Evolutionary conservation across 192 early-diverging fungal species (phyloP).

Genomic region (Diversispora epigaea): DNA sequence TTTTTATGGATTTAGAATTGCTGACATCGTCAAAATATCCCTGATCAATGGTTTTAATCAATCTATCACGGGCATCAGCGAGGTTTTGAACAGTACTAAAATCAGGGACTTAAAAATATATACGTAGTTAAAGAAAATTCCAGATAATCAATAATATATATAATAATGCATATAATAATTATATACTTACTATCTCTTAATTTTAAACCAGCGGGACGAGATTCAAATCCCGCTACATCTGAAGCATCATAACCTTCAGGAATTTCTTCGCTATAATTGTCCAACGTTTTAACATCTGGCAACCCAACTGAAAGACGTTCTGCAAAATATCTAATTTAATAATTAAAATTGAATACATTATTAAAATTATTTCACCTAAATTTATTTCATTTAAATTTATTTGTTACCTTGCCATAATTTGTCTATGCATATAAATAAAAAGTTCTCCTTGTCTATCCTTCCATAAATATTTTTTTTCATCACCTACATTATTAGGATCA

Average conservation of each 20-base stretch:
- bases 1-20: too few relatives aligned
- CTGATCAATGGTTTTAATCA: too few relatives aligned
- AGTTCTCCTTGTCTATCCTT: constrained; percentile 1
- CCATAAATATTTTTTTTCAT: not conserved
- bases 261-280: constrained; percentile 1
- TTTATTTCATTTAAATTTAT: not conserved
- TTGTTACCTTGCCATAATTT: not conserved
- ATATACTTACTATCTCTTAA: too few relatives aligned
- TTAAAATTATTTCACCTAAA: not conserved
- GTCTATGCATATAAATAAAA: constrained; percentile 2
- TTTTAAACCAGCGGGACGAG: too few relatives aligned
- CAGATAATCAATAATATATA: too few relatives aligned
- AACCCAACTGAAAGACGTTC: not conserved
- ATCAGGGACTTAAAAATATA: too few relatives aligned
- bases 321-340: not conserved
- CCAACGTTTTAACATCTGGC: not conserved
- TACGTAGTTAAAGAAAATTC: too few relatives aligned
- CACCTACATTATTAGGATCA: not conserved
- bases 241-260: not conserved
- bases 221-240: too few relatives aligned
- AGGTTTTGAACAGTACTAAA: too few relatives aligned
- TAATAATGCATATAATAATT: too few relatives aligned
- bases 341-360: not conserved
- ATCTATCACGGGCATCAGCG: too few relatives aligned
- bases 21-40: too few relatives aligned